Evolutionary conservation across 2,329 filamentous ascomycete genomes (phyloP).

Genomic region (Pseudocercospora crystallina): DNA sequence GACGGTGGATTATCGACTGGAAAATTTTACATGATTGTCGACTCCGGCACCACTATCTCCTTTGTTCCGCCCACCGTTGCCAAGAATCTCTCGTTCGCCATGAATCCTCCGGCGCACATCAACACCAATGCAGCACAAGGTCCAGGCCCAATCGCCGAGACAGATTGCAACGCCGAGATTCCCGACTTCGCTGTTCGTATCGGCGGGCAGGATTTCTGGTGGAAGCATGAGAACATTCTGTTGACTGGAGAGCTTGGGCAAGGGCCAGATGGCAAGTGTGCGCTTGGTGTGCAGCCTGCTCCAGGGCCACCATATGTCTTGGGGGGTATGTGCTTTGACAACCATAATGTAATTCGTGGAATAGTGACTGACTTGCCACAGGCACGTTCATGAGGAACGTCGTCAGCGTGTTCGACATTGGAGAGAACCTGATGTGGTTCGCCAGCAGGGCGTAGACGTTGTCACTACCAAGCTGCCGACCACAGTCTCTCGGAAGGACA

Average conservation of each 20-base stretch:
- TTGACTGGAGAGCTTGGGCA: background rate
- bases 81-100: background rate
- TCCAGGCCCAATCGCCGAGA: background rate
- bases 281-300: constrained; percentile 33
- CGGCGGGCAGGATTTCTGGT: background rate
- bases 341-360: no score
- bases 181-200: background rate
- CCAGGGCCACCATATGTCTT: constrained; percentile 38
- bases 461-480: no score
- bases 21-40: background rate
- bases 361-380: no score
- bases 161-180: background rate
- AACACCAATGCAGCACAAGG: no score
- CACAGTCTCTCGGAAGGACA: no score
- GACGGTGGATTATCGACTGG: background rate
- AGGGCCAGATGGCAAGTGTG: constrained; percentile 28
- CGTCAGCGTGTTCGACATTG: constrained; percentile 51
- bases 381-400: constrained; percentile 51
- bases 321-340: constrained; percentile 26
- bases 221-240: background rate
- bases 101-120: background rate
- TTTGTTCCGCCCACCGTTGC: background rate
- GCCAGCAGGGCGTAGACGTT: background rate
- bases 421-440: constrained; percentile 2
- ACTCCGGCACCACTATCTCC: background rate